phyloP scores from a whole-genome alignment of 768 basidiomycete species.

The Butyriboletus loyo region DNA sequence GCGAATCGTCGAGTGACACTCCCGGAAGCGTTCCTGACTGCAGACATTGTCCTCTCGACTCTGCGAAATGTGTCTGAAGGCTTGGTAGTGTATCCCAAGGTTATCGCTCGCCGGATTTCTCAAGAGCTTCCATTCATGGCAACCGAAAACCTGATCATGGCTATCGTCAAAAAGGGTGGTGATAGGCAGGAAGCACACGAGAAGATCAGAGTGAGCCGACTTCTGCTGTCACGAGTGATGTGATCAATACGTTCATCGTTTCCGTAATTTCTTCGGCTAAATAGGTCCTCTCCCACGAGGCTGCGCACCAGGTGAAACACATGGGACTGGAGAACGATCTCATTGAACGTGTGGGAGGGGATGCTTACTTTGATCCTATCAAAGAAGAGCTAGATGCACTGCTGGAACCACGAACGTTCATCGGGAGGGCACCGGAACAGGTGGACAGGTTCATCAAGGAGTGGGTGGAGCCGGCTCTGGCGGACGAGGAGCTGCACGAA shows the following conservation, averaged over 20 bases:
- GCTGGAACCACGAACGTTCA: constrained; percentile 84
- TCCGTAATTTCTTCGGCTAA: neutral
- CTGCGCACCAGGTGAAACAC: constrained; percentile 90
- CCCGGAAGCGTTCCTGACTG: constrained; percentile 95
- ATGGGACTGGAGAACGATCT: constrained; percentile 95
- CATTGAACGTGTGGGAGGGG: constrained; percentile 77
- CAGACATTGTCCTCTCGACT: constrained; percentile 93
- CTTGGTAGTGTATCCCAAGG: constrained; percentile 97
- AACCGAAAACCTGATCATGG: constrained; percentile 99
- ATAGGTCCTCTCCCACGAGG: constrained; percentile 91
- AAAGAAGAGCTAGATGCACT: constrained; percentile 72
- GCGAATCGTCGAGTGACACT: constrained; percentile 96
- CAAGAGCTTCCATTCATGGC: constrained; percentile 99
- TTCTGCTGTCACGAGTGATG: constrained; percentile 11
- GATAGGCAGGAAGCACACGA: constrained; percentile 98
- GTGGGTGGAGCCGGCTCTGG: constrained; percentile 84
- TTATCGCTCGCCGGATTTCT: constrained; percentile 86
- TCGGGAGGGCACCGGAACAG: constrained; percentile 94
- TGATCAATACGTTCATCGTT: constrained; percentile 10
- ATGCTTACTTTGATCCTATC: constrained; percentile 90
- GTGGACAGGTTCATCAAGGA: constrained; percentile 84
- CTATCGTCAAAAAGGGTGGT: constrained; percentile 90
- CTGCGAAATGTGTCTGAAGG: constrained; percentile 97
- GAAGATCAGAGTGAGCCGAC: constrained; percentile 72
- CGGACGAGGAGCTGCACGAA: constrained; percentile 50